Evolutionary conservation across 2,329 filamentous ascomycete genomes (phyloP), one percentile per base, ranked within the genome.

Genomic region (Fusarium virguliforme): DNA sequence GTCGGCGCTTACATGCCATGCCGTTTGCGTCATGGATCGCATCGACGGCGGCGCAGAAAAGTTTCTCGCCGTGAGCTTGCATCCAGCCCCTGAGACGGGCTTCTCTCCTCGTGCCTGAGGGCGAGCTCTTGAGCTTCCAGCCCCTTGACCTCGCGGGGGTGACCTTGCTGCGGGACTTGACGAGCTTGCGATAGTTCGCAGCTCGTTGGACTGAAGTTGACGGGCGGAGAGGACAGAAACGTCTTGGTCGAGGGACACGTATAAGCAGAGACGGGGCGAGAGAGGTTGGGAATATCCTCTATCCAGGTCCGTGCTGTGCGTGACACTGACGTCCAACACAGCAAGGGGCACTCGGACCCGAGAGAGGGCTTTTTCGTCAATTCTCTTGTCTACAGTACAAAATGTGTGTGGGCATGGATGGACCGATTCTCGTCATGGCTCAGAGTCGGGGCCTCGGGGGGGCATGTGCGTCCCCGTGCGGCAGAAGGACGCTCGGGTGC

Each of bases 41-140:
- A 58, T 37, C 38, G 26, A 34, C 58, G 61, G 61, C 64, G 43
- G 61, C 64, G 43, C 50, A 74, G 71, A 71, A 51, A 69, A 69
- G 46, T 32, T 66, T 72, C 64, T 74, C 64, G 71, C 40, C 61
- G 54, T 32, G 41, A 55, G 50, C 40, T 30, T 60, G 40, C 24
- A 34, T 51, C 63, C 46, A 34, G 50, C 57, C 50, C 51, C 51
- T 41, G 32, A 65, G 51, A 65, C 56, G 41, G 55, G 30, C 15
- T 18, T 18, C n/a, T 60, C 43, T 53, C 26, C 48, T 63, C 48
- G 38, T 51, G 46, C 15, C 35, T 57, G n/a, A 60, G 32, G 58
- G 15, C 37, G 28, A 43, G 26, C 30, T 69, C 26, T 65, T 65
- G 22, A 24, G 63, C 30, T 15, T 32, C 41, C 28, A 43, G 22